A percentile compares a stretch with the other conserved stretches of the same genome.
Conservation (phyloP, 305 asterid species). For the Coffea humblotiana region DNA sequence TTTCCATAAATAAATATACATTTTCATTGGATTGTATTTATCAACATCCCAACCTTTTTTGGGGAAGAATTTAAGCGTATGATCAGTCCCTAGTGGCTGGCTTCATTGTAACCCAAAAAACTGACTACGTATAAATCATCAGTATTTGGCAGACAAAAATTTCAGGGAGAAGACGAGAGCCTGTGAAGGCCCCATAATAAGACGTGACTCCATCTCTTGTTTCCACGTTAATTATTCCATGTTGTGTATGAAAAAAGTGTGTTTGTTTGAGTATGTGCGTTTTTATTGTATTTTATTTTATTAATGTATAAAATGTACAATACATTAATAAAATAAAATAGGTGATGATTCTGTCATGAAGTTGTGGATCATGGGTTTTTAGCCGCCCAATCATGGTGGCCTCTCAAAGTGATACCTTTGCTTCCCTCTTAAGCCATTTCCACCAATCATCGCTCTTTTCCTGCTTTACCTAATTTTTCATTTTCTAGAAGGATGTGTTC, state of each 20-base stretch:
- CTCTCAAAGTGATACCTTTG: constrained; percentile 22
- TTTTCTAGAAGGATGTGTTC: not conserved
- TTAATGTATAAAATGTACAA: not conserved
- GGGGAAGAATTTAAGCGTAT: not conserved
- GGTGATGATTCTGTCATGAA: constrained; percentile 11
- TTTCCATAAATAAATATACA: not conserved
- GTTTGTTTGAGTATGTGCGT: not conserved
- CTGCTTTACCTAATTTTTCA: constrained; percentile 13
- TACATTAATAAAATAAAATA: not conserved
- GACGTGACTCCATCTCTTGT: constrained; percentile 19
- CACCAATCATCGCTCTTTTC: constrained; percentile 15
- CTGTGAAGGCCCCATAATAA: constrained; percentile 4
- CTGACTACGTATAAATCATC: not conserved
- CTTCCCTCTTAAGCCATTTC: constrained; percentile 28
- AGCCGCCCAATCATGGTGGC: constrained; percentile 29
- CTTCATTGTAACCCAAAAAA: not conserved
- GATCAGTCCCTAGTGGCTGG: not conserved
- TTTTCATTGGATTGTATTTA: not conserved
- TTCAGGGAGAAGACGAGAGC: constrained; percentile 1
- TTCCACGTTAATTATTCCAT: constrained; percentile 21
- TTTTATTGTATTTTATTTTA: not conserved
- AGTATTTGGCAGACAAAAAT: not conserved
- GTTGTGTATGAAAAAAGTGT: not conserved
- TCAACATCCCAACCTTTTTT: constrained; percentile 22
- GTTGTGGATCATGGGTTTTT: constrained; percentile 15